Conservation (phyloP, 805 yeast species). For the Candida ulmi region DNA sequence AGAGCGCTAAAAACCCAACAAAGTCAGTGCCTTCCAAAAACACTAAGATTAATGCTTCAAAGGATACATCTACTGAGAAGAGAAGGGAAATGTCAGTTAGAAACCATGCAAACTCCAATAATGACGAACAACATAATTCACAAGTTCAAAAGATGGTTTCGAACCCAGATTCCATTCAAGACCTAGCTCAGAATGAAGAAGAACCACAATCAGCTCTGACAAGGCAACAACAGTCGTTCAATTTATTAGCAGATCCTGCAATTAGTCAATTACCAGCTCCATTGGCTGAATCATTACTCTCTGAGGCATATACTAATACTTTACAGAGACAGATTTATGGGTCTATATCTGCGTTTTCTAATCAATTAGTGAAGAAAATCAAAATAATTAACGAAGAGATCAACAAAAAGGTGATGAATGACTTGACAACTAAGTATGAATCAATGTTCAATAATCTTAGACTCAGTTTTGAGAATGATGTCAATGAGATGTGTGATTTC, state of each 20-base stretch:
- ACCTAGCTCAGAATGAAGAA: too few species aligned
- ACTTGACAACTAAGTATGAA: conserved; percentile 31
- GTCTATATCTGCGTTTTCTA: conserved; percentile 29
- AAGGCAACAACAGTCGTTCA: too few species aligned
- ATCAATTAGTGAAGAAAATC: conserved; percentile 29
- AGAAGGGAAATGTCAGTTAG: too few species aligned
- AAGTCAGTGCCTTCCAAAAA: too few species aligned
- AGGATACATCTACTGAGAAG: too few species aligned
- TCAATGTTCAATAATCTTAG: conserved; percentile 26
- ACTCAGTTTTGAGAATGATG: conserved; percentile 29
- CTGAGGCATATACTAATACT: conserved; percentile 28
- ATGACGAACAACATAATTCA: too few species aligned
- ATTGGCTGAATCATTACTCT: conserved; percentile 8
- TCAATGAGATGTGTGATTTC: conserved; percentile 30
- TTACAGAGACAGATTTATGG: conserved; percentile 31
- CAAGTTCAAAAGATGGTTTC: too few species aligned
- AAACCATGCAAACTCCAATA: too few species aligned
- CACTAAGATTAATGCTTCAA: too few species aligned
- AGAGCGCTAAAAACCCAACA: too few species aligned
- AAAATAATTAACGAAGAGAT: conserved; percentile 31
- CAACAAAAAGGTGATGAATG: conserved; percentile 28
- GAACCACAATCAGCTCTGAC: too few species aligned
- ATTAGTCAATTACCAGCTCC: conserved; percentile 6
- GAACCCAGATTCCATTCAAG: too few species aligned
- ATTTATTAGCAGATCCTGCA: neutral